These are phyloP conservation scores for Talinum fruticosum DNA, from an alignment of 148 eudicot genomes.

Conservation along the genomic window DNA sequence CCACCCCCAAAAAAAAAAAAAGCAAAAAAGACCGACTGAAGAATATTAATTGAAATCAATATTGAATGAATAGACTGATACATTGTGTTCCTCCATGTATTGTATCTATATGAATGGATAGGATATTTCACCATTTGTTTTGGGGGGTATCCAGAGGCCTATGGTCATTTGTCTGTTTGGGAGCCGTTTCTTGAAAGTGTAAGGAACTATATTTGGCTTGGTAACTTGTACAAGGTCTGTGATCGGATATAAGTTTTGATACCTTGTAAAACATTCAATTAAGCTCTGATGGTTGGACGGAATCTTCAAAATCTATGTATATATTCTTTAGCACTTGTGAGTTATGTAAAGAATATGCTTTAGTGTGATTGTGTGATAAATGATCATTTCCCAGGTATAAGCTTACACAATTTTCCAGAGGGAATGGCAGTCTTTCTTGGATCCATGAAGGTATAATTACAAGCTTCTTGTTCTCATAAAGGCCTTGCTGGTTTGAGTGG, in stretches of 20 bases:
- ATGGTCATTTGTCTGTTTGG: background rate
- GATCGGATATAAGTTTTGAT: background rate
- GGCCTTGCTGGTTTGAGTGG: background rate
- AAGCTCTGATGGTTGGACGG: background rate
- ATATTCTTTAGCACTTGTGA: background rate
- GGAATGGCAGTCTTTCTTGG: slow-evolving; percentile 99
- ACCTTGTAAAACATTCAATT: background rate
- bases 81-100: no score
- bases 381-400: slow-evolving; percentile 56
- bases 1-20: no score
- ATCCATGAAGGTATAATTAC: slow-evolving; percentile 70
- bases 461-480: slow-evolving; percentile 7
- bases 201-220: background rate
- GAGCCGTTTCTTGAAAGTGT: no score
- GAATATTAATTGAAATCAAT: background rate
- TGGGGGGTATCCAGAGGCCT: background rate
- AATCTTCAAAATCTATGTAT: background rate
- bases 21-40: no score
- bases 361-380: background rate
- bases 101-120: no score
- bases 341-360: background rate
- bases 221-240: background rate
- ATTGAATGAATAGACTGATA: background rate
- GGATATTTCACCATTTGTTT: background rate
- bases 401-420: slow-evolving; percentile 99